Evolutionary conservation across 768 basidiomycete genomes (phyloP), one percentile per base, ranked within the genome.

Genomic region (Crucibulum laeve): DNA sequence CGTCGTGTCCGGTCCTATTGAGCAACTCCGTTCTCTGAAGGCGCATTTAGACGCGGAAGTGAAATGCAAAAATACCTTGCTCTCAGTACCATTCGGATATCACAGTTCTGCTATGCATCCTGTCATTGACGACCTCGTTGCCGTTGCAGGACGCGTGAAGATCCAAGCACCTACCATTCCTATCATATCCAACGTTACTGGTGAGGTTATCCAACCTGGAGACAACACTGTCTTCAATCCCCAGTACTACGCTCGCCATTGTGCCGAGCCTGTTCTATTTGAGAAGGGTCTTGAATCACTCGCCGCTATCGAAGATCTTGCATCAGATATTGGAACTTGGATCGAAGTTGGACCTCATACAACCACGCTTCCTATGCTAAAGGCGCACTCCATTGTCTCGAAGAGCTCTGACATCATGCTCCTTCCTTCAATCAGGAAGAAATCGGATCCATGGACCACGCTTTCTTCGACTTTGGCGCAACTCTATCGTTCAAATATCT

Each of bases 261-360:
- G 81, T 51, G 62, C 58, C 4, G 66, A 74, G 46, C 80, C 80
- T 23, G 84, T 82, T 35, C 68, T 58, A 23, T 86, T 85, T 51
- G 62, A 71, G 11, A 64, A 67, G 21, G 77, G 77, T 11, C 54
- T 87, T 2, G 60, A 57, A n/a, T 60, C 70, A 0, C 64, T 80
- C 6, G 23, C 67, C 1, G 48, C 62, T 4, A 47, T 44, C 11
- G 17, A 57, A 10, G 58, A 55, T 11, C 45, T 64, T 21, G 38
- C n/a, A n/a, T n/a, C 53, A 30, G 45, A 55, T 10, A 55, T 69
- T 5, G 67, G 67, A 30, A 69, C 67, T 0, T 87, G 79, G 78
- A 65, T 88, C 5, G 86, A 88, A 57, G 69, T 87, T 33, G 79
- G 85, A 1, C 82, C 85, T 8, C 81, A 85, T 48, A 63, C 76